Percentiles rank a stretch among this genome's conserved stretches.
Conservation (phyloP, 345 rosid genomes). For the Eucalyptus camaldulensis region DNA sequence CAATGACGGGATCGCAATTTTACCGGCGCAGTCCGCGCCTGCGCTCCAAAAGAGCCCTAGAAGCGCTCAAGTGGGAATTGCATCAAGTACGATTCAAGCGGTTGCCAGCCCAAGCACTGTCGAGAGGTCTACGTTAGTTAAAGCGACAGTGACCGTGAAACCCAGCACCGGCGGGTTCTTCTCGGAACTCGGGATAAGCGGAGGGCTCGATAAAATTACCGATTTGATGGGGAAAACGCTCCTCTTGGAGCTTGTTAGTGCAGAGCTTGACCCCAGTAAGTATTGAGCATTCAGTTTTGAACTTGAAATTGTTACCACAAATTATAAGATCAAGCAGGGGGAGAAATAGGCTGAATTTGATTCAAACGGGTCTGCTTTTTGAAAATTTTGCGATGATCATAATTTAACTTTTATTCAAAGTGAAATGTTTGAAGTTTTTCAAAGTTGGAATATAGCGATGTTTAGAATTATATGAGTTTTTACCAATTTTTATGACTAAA, state of each 20-base stretch:
- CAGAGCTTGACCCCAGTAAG: conserved; percentile 43
- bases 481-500: background rate
- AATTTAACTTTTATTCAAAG: background rate
- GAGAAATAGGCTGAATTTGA: background rate
- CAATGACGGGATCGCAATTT: background rate
- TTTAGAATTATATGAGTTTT: background rate
- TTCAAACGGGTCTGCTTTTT: background rate
- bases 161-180: conserved; percentile 9
- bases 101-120: background rate
- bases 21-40: background rate
- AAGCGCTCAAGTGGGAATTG: background rate
- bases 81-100: background rate
- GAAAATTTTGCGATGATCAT: background rate
- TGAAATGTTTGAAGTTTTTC: background rate
- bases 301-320: background rate
- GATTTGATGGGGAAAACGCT: conserved; percentile 40
- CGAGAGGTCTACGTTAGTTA: background rate
- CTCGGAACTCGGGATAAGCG: conserved; percentile 3
- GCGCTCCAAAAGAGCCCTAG: background rate
- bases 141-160: conserved; percentile 19
- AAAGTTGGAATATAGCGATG: background rate
- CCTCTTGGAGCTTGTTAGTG: conserved; percentile 45
- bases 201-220: conserved; percentile 20
- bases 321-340: background rate
- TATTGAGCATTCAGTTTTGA: background rate